phyloP scores from a whole-genome alignment of 192 early-diverging fungal genomes.

The Mortierella alpina region DNA sequence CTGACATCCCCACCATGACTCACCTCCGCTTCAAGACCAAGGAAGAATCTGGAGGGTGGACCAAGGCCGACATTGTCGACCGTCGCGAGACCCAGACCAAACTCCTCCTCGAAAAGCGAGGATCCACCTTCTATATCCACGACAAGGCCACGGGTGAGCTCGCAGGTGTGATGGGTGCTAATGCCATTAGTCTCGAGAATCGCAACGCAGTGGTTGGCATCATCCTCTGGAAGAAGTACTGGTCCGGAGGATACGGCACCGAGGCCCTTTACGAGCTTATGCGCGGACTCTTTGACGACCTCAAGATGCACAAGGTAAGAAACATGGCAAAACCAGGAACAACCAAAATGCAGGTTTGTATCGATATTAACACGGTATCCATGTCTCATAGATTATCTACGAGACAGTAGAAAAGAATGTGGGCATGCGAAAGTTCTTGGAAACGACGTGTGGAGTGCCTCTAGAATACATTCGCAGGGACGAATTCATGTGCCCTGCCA shows the following conservation, averaged over 20 bases:
- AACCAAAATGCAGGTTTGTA: no score
- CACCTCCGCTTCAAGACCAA: slow-evolving; percentile 39
- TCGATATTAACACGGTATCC: neutral
- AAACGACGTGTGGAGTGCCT: slow-evolving; percentile 22
- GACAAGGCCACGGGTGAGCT: slow-evolving; percentile 32
- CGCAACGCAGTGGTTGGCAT: slow-evolving; percentile 42
- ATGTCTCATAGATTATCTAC: slow-evolving; percentile 21
- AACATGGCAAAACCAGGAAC: no score
- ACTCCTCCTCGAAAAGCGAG: slow-evolving; percentile 10
- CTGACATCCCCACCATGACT: slow-evolving; percentile 36
- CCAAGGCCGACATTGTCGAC: slow-evolving; percentile 8
- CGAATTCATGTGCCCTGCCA: slow-evolving; percentile 24
- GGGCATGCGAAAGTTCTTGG: slow-evolving; percentile 45
- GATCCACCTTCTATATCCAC: slow-evolving; percentile 39
- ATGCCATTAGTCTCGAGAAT: slow-evolving; percentile 15
- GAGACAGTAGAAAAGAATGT: slow-evolving; percentile 43
- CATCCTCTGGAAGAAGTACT: slow-evolving; percentile 46
- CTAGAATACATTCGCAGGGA: slow-evolving; percentile 33
- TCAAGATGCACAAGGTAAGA: slow-evolving; percentile 52
- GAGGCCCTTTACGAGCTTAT: slow-evolving; percentile 46
- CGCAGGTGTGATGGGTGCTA: slow-evolving; percentile 35
- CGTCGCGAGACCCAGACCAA: slow-evolving; percentile 34
- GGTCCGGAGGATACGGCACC: slow-evolving; percentile 44
- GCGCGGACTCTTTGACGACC: slow-evolving; percentile 46
- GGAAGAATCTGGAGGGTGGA: slow-evolving; percentile 40